Evolutionary conservation across 169 alveolate genomes (phyloP), one percentile per base, ranked within the genome.

Genomic region (Eimeria praecox): DNA sequence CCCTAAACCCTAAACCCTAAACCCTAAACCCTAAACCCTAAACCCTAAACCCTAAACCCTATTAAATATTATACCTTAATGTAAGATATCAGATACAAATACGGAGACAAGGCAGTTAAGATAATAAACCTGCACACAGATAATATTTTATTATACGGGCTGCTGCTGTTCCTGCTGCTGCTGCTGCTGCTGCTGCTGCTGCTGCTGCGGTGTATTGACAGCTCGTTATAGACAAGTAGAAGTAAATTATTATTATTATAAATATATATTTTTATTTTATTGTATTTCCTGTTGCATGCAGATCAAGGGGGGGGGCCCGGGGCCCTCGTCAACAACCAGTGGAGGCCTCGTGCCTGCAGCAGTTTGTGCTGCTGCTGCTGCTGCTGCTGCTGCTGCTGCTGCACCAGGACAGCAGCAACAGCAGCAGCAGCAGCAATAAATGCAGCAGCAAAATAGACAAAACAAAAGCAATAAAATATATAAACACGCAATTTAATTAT

Each of bases 1-100:
- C 24, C 80, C 80, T 69, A n/a, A 69, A 69, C 80, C 80, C 42
- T 69, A 69, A 69, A 69, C 80, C 80, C 80, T 69, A 69, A 69
- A 69, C 80, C 80, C 80, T 69, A 69, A 69, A 69, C 80, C 80
- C 80, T 69, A 69, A 69, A 69, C 80, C 80, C 80, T 69, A 69
- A 69, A 69, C 80, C 80, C 80, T 69, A 69, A 69, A 69, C 80
- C 80, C 80, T 69, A 35, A 69, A 69, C 44, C 80, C 75, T 18
- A n/a, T n/a, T n/a, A n/a, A n/a, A n/a, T n/a, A n/a, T n/a, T n/a
- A n/a, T n/a, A n/a, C n/a, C n/a, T 64, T 9, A 24, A n/a, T 16
- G 30, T 69, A 35, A 30, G 40, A 35, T 18, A 10, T 38, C 80
- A 69, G 80, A 38, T 18, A 69, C 46, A 69, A 69, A 9, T 3